Conservation (phyloP, 805 yeast genomes). For the Yamadazyma sp. region DNA sequence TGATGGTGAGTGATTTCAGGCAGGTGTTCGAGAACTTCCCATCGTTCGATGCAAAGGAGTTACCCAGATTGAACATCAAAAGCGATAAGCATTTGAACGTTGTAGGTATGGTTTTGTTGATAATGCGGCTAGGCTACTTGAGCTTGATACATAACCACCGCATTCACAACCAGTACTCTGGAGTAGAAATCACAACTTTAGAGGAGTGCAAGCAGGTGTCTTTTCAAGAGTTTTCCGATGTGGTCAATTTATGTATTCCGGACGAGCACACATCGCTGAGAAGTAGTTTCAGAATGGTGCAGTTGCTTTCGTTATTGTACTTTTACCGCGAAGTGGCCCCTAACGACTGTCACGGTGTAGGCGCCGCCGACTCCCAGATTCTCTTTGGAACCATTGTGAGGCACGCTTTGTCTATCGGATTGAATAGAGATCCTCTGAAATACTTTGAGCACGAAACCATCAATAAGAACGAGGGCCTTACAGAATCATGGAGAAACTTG, state of each 20-base stretch:
- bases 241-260: slow-evolving; percentile 34
- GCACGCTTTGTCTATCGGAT: slow-evolving; percentile 42
- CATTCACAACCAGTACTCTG: slow-evolving; percentile 24
- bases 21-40: slow-evolving; percentile 23
- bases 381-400: slow-evolving; percentile 36
- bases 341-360: slow-evolving; percentile 42
- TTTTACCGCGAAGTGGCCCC: slow-evolving; percentile 41
- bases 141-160: slow-evolving; percentile 37
- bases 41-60: slow-evolving; percentile 21
- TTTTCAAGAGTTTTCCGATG: slow-evolving; percentile 28
- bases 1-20: slow-evolving; percentile 26
- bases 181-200: slow-evolving; percentile 27
- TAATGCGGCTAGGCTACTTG: slow-evolving; percentile 38
- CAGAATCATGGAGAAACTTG: slow-evolving; percentile 35
- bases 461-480: slow-evolving; percentile 24
- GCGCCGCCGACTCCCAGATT: slow-evolving; percentile 40
- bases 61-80: slow-evolving; percentile 24
- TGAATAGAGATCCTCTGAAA: slow-evolving; percentile 39
- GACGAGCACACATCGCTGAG: slow-evolving; percentile 29
- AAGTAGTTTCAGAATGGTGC: slow-evolving; percentile 37
- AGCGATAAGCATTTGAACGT: slow-evolving; percentile 32
- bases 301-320: slow-evolving; percentile 30
- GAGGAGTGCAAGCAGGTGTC: slow-evolving; percentile 30
- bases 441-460: slow-evolving; percentile 31
- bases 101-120: slow-evolving; percentile 30